These are phyloP conservation scores for Kodamaea sp. DNA, from an alignment of 1,139 yeast species.

Conservation along the genomic window DNA sequence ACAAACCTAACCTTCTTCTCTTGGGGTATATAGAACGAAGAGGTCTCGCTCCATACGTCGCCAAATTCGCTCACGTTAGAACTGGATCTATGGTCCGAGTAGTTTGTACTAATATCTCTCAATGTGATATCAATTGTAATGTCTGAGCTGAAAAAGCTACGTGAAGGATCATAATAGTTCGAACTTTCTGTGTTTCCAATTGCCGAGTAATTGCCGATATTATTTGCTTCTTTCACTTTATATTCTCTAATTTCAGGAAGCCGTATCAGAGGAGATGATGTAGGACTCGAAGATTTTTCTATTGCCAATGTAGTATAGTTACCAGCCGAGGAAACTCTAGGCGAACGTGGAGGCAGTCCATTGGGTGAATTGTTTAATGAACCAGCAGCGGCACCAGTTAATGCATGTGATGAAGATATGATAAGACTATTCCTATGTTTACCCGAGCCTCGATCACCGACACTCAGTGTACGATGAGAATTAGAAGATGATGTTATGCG, in stretches of 20 bases:
- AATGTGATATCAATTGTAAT: slow-evolving; percentile 11
- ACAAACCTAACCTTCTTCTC: too few relatives aligned
- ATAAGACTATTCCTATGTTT: slow-evolving; percentile 2
- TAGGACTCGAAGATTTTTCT: not conserved
- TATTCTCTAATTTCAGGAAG: not conserved
- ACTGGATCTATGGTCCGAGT: not conserved
- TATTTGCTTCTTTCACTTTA: too few relatives aligned
- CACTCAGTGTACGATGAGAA: too few relatives aligned
- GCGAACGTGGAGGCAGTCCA: too few relatives aligned
- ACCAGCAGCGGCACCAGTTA: slow-evolving; percentile 6
- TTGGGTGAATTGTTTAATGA: not conserved
- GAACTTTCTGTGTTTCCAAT: too few relatives aligned
- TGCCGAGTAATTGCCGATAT: too few relatives aligned
- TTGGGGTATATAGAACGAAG: too few relatives aligned
- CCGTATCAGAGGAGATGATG: not conserved
- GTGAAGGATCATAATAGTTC: not conserved
- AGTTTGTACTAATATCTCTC: slow-evolving; percentile 1
- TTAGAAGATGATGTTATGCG: too few relatives aligned
- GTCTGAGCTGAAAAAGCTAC: slow-evolving; percentile 3
- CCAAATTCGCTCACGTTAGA: too few relatives aligned
- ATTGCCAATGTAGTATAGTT: too few relatives aligned
- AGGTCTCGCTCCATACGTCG: too few relatives aligned
- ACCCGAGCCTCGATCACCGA: not conserved
- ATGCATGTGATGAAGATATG: slow-evolving; percentile 11
- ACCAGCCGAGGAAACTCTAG: too few relatives aligned